Evolutionary conservation across 257 asterid genomes (phyloP).

Genomic region (Ehretia macrophylla): DNA sequence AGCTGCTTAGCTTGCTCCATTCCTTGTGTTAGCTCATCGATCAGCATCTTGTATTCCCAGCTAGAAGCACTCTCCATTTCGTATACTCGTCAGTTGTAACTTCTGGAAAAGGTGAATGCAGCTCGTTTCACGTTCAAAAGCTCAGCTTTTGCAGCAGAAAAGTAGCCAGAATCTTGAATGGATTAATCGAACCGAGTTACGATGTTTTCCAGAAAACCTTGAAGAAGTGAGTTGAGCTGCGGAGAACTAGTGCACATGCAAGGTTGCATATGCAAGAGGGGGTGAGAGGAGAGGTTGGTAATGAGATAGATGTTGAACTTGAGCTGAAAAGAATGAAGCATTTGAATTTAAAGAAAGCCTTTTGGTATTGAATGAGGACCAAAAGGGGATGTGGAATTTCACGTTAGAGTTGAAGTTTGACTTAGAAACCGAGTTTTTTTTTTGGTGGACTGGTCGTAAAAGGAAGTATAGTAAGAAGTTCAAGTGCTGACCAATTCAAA

Average conservation of each 20-base stretch:
- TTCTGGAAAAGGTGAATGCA: not conserved
- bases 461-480: constrained; percentile 9
- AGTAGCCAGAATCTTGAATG: no score
- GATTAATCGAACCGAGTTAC: no score
- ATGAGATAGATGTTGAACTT: constrained; percentile 6
- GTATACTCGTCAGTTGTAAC: not conserved
- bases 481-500: constrained; percentile 27
- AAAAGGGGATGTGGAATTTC: constrained; percentile 38
- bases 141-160: no score
- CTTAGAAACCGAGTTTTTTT: constrained; percentile 62
- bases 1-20: constrained; percentile 74
- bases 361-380: constrained; percentile 12
- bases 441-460: constrained; percentile 30
- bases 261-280: no score
- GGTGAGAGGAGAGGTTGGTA: not conserved
- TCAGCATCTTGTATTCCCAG: constrained; percentile 43
- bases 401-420: constrained; percentile 57
- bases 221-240: no score
- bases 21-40: constrained; percentile 68
- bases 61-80: constrained; percentile 45
- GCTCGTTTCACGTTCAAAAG: not conserved
- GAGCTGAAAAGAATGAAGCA: constrained; percentile 19
- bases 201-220: no score
- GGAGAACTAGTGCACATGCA: no score
- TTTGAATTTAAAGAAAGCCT: constrained; percentile 34